Percentiles rank a stretch among this genome's conserved stretches.
Evolutionary conservation across 495 filamentous ascomycete species (phyloP).

Genomic region (Neurospora sp.): DNA sequence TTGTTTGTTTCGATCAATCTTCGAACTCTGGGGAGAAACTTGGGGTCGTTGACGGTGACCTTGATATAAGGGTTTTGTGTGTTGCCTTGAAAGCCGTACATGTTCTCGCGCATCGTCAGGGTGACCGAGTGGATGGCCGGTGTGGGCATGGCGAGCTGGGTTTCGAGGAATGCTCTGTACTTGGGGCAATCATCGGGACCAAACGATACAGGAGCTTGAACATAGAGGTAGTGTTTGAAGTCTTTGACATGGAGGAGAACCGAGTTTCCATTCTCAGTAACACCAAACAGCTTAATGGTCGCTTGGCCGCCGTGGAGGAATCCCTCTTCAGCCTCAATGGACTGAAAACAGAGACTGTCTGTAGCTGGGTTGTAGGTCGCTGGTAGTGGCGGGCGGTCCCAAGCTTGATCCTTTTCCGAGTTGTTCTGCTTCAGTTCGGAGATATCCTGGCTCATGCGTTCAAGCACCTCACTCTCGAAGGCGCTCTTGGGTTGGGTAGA

Average conservation of each 20-base stretch:
- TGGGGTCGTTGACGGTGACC: constrained; percentile 83
- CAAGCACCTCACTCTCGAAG: constrained; percentile 89
- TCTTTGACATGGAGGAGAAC: constrained; percentile 90
- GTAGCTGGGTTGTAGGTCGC: constrained; percentile 55
- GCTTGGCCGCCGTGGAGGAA: constrained; percentile 58
- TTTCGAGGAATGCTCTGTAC: constrained; percentile 70
- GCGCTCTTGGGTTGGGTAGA: constrained; percentile 82
- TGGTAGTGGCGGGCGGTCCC: constrained; percentile 68
- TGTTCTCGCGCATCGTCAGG: constrained; percentile 73
- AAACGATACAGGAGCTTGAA: constrained; percentile 80
- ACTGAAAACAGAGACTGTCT: constrained; percentile 77
- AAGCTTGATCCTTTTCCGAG: constrained; percentile 88
- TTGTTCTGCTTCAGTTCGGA: constrained; percentile 71
- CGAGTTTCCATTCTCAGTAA: constrained; percentile 92
- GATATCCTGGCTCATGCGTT: constrained; percentile 91
- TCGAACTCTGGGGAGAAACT: constrained; percentile 62
- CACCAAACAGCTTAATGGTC: constrained; percentile 82
- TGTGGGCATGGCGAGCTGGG: constrained; percentile 52
- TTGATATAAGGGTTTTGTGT: constrained; percentile 86
- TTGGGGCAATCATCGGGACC: constrained; percentile 60
- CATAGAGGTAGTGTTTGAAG: constrained; percentile 93
- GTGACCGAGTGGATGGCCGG: constrained; percentile 55
- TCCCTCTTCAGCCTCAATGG: constrained; percentile 92
- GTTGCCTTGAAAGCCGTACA: constrained; percentile 89
- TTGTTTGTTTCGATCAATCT: constrained; percentile 58